Base-by-base conservation (phyloP, 1,139 yeast species). In the Nakaseomyces delphensis region DNA sequence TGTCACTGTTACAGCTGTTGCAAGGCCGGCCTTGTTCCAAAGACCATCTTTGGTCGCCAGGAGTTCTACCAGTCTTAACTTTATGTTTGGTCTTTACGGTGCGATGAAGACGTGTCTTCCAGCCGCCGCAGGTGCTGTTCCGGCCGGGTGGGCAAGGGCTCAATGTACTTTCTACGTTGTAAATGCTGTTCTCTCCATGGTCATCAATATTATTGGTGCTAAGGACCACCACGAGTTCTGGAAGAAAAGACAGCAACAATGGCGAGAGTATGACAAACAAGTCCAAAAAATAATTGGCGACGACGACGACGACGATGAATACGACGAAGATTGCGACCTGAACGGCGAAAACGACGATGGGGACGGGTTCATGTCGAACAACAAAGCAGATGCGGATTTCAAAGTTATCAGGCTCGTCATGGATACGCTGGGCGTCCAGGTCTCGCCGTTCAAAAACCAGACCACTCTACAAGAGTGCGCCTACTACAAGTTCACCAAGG, bases 171-270 rank as follows among this genome's bases (percentile, higher is more conserved):
- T 33, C 27, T 33, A 33, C 18, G 18, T 33, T 20, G 3, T 33
- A 9, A 33, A 33, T 16, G 7, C 18, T n/a, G 7, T 33, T 11
- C 27, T 33, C 4, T 9, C 28, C 18, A 2, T 33, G 18, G 21
- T 15, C 16, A 21, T 33, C 18, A 33, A 33, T n/a, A 33, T 33
- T 13, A 33, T 33, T 33, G 37, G 37, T 20, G 37, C 27, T 8
- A 33, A 33, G 16, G 37, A 33, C 37, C 37, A 33, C 27, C 37
- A 33, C 11, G 37, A 33, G 16, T 33, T 33, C 13, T 33, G 37
- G 37, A 33, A 33, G 11, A 33, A 33, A n/a, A 33, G 37, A 21
- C 37, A 33, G 13, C 37, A 33, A 11, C 37, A 33, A 33, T 33
- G 37, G 37, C 16, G 18, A 11, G 37, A 33, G 11, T 33, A 16